Evolutionary conservation across 768 basidiomycete genomes (phyloP).

Genomic region (Phylloporus scabripes): DNA sequence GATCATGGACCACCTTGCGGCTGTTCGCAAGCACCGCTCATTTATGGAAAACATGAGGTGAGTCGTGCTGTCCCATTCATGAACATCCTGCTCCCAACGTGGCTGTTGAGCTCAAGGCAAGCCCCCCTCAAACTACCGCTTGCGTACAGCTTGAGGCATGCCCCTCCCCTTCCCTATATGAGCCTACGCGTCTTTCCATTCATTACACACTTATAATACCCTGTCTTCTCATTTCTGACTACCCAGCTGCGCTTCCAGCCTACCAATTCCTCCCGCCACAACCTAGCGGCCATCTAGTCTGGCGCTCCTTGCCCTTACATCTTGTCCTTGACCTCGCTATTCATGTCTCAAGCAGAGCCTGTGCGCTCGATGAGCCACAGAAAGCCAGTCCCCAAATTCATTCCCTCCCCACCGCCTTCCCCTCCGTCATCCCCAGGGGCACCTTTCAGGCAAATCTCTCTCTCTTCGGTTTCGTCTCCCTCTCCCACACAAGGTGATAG

Average conservation of each 20-base stretch:
- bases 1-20: conserved; percentile 31
- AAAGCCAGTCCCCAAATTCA: conserved; percentile 64
- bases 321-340: conserved; percentile 5
- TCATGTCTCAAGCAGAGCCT: conserved; percentile 28
- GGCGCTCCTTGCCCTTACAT: conserved; percentile 9
- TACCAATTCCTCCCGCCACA: conserved; percentile 12
- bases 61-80: conserved; percentile 29
- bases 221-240: conserved; percentile 26
- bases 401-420: conserved; percentile 55
- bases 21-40: conserved; percentile 27
- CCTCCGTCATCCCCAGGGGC: conserved; percentile 32
- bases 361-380: conserved; percentile 52
- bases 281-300: conserved; percentile 6
- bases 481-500: conserved; percentile 20
- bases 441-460: conserved; percentile 30
- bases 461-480: conserved; percentile 21
- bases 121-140: conserved; percentile 28
- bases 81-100: conserved; percentile 31
- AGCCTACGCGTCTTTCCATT: conserved; percentile 21
- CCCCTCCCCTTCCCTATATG: conserved; percentile 28
- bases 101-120: conserved; percentile 33
- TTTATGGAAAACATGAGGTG: conserved; percentile 36
- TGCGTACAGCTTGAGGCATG: conserved; percentile 30
- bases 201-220: conserved; percentile 26
- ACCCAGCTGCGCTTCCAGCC: conserved; percentile 22